These are phyloP conservation scores for Calocybe cyanea DNA, from an alignment of 768 basidiomycete species.

Conservation along the genomic window DNA sequence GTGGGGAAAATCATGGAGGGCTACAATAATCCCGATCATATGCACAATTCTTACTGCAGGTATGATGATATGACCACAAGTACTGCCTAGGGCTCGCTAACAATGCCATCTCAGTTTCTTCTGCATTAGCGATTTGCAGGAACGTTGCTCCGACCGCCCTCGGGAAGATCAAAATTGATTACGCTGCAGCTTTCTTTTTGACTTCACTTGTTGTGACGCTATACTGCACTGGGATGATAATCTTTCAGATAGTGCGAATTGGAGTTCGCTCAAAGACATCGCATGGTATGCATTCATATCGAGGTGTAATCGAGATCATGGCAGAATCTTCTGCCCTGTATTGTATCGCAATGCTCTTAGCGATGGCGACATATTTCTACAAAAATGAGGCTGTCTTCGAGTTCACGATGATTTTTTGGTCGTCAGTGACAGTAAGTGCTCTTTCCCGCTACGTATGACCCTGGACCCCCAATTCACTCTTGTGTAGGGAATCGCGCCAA, in stretches of 20 bases:
- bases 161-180: slow-evolving; percentile 13
- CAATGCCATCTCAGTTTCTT: slow-evolving; percentile 11
- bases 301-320: slow-evolving; percentile 14
- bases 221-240: slow-evolving; percentile 14
- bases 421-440: slow-evolving; percentile 13
- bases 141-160: slow-evolving; percentile 12
- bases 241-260: slow-evolving; percentile 11
- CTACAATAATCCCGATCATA: slow-evolving; percentile 7
- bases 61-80: neutral
- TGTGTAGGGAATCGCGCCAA: slow-evolving; percentile 15
- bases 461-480: neutral
- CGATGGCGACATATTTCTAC: slow-evolving; percentile 9
- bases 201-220: slow-evolving; percentile 14
- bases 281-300: slow-evolving; percentile 11
- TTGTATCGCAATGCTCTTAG: slow-evolving; percentile 16
- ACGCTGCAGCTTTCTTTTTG: slow-evolving; percentile 14
- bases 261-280: neutral
- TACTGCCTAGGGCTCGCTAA: neutral
- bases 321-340: slow-evolving; percentile 15
- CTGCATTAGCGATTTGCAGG: slow-evolving; percentile 11
- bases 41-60: slow-evolving; percentile 13
- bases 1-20: slow-evolving; percentile 11
- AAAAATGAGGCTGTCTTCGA: slow-evolving; percentile 15
- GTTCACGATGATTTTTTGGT: slow-evolving; percentile 17
- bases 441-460: no score